Percentiles rank a stretch among this genome's conserved stretches.
phyloP scores from a whole-genome alignment of 2,329 filamentous ascomycete species.

The Neoascochyta sp. region DNA sequence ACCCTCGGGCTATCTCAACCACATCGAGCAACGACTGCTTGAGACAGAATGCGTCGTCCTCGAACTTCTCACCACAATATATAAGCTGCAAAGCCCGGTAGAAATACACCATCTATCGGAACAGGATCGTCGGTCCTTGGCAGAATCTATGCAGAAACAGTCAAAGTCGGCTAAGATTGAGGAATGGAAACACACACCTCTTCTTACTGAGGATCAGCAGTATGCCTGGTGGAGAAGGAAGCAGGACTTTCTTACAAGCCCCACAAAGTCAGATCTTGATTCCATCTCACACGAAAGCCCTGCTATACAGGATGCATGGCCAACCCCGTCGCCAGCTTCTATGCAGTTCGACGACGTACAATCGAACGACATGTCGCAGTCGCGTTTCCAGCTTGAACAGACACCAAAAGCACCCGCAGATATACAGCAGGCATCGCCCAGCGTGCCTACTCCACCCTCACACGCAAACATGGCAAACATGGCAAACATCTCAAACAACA shows the following conservation, averaged over 20 bases:
- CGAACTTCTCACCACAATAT: slow-evolving; percentile 15
- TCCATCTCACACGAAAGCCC: neutral
- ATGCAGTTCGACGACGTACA: slow-evolving; percentile 5
- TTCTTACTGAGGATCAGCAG: slow-evolving; percentile 11
- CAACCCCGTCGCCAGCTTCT: slow-evolving; percentile 1
- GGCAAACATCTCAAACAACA: neutral
- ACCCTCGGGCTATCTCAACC: slow-evolving; percentile 20
- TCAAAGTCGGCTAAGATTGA: slow-evolving; percentile 18
- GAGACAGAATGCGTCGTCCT: slow-evolving; percentile 20
- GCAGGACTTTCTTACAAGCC: slow-evolving; percentile 1
- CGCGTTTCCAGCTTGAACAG: neutral
- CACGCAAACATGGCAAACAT: neutral
- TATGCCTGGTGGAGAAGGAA: slow-evolving; percentile 13
- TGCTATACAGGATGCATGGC: slow-evolving; percentile 3
- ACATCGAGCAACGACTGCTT: slow-evolving; percentile 19
- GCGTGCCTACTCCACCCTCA: slow-evolving; percentile 3
- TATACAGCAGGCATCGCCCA: no score
- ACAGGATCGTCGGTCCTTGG: slow-evolving; percentile 5
- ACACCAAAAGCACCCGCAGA: neutral
- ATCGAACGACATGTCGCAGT: neutral
- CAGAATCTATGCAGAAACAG: slow-evolving; percentile 12
- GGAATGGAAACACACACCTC: slow-evolving; percentile 18
- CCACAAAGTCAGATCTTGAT: slow-evolving; percentile 1
- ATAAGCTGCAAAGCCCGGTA: slow-evolving; percentile 9
- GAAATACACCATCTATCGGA: slow-evolving; percentile 7